A percentile compares a stretch with the other conserved stretches of the same genome.
Conservation (phyloP, 768 basidiomycete genomes). For the Hericium alpestre region DNA sequence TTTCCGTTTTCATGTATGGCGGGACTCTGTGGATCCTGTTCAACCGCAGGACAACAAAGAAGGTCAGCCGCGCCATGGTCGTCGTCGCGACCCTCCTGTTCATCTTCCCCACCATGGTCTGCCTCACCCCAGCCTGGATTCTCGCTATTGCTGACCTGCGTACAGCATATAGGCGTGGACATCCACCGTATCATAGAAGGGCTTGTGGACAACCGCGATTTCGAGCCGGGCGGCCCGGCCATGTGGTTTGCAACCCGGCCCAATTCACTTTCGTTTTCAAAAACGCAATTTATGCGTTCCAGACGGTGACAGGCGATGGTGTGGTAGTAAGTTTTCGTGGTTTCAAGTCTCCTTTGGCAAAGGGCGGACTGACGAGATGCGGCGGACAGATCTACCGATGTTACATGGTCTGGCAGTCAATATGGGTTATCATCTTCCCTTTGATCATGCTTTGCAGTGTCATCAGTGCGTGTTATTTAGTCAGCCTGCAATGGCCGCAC, state of each 20-base stretch:
- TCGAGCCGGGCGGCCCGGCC: neutral
- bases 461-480: neutral
- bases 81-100: neutral
- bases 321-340: neutral
- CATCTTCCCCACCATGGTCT: neutral
- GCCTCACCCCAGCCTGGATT: neutral
- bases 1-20: constrained; percentile 3
- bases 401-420: neutral
- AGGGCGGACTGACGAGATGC: neutral
- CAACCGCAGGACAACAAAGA: neutral
- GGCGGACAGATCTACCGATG: neutral
- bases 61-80: neutral
- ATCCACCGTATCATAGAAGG: neutral
- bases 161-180: neutral
- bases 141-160: neutral
- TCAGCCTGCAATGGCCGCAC: neutral
- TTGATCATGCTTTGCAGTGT: neutral
- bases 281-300: neutral
- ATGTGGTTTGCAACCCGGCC: neutral
- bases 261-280: constrained; percentile 1
- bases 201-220: neutral
- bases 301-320: neutral
- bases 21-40: neutral
- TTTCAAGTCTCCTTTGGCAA: neutral
- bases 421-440: neutral